Conservation (phyloP, 1,284 basidiomycete species). For the Leccinum subrobustum region DNA sequence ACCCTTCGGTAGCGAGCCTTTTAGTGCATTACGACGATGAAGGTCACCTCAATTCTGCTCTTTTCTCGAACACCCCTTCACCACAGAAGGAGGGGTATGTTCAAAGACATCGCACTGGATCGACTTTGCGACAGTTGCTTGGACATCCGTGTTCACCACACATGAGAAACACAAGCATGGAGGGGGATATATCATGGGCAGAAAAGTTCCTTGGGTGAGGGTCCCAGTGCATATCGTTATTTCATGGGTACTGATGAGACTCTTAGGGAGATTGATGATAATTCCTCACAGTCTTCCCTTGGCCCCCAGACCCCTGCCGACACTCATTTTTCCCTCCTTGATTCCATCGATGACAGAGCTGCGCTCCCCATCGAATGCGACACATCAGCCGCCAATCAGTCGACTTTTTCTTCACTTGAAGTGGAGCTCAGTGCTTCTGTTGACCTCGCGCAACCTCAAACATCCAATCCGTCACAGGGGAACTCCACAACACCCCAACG, state of each 20-base stretch:
- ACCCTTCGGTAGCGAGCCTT: slow-evolving; percentile 73
- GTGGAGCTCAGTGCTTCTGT: slow-evolving; percentile 60
- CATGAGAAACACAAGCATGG: slow-evolving; percentile 35
- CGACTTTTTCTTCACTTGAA: slow-evolving; percentile 65
- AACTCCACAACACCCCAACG: slow-evolving; percentile 53
- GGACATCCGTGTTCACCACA: slow-evolving; percentile 47
- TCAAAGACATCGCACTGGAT: slow-evolving; percentile 59
- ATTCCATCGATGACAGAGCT: slow-evolving; percentile 34
- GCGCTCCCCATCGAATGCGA: slow-evolving; percentile 47
- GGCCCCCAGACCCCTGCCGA: slow-evolving; percentile 45
- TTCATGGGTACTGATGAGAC: slow-evolving; percentile 2
- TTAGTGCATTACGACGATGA: slow-evolving; percentile 70
- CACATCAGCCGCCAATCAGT: slow-evolving; percentile 42
- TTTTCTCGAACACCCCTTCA: slow-evolving; percentile 62
- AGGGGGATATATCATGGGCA: slow-evolving; percentile 80
- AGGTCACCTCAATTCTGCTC: slow-evolving; percentile 55
- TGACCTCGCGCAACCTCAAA: slow-evolving; percentile 36
- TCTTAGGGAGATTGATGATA: slow-evolving; percentile 46
- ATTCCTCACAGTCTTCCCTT: slow-evolving; percentile 48
- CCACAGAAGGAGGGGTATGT: slow-evolving; percentile 42
- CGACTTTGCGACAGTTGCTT: slow-evolving; percentile 69
- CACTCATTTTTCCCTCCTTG: slow-evolving; percentile 33
- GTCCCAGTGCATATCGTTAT: neutral
- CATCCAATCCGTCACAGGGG: slow-evolving; percentile 26
- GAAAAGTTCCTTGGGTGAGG: slow-evolving; percentile 67